phyloP scores from a whole-genome alignment of 2,329 filamentous ascomycete species.

The Colletotrichum sp. region DNA sequence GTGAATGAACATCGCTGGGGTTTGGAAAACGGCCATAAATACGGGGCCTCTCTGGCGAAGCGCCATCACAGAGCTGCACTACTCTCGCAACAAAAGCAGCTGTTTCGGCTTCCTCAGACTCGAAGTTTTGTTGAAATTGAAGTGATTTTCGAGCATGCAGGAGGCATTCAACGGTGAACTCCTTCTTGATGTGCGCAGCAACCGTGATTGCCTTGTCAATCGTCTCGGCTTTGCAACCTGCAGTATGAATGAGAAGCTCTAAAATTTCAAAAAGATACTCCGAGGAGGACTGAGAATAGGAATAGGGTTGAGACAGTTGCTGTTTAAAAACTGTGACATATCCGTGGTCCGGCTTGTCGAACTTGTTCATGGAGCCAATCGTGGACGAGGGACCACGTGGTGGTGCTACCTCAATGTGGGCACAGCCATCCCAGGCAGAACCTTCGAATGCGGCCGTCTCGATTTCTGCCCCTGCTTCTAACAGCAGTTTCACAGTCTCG shows the following conservation, averaged over 20 bases:
- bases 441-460: background rate
- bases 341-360: background rate
- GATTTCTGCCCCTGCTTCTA: conserved; percentile 28
- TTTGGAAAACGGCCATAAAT: background rate
- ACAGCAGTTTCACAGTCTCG: conserved; percentile 29
- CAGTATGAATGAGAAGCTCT: conserved; percentile 19
- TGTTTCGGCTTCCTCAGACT: background rate
- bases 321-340: background rate
- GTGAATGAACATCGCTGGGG: background rate
- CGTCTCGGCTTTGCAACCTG: background rate
- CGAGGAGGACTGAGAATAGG: background rate
- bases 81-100: background rate
- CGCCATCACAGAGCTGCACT: background rate
- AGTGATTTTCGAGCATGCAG: background rate
- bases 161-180: background rate
- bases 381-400: background rate
- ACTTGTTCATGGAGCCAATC: background rate
- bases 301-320: background rate
- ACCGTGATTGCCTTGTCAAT: background rate
- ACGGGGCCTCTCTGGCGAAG: background rate
- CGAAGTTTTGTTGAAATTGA: background rate
- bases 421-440: background rate
- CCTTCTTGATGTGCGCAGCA: background rate
- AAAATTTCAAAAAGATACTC: conserved; percentile 20
- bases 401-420: background rate